Percentiles rank a stretch among this genome's conserved stretches.
Evolutionary conservation across 257 asterid genomes (phyloP).

Genomic region (Fraxinus americana): DNA sequence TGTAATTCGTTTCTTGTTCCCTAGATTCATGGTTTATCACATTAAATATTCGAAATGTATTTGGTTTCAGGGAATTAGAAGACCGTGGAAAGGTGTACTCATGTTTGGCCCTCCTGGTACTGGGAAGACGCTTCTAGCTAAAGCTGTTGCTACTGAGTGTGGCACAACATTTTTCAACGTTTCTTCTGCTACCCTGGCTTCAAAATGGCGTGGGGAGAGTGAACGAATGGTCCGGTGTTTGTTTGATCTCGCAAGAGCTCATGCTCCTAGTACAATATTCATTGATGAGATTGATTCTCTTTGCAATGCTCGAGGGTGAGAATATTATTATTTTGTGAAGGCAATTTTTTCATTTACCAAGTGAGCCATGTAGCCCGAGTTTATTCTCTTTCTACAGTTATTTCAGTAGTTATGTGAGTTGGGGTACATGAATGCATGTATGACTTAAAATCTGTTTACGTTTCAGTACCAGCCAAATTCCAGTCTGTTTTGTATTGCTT

Average conservation of each 20-base stretch:
- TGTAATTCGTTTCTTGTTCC: not conserved
- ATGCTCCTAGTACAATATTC: slow-evolving; percentile 98
- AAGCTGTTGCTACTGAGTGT: slow-evolving; percentile 99
- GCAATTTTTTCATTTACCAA: slow-evolving; percentile 9
- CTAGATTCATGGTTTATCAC: not conserved
- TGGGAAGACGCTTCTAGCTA: slow-evolving; percentile 98
- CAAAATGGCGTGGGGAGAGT: slow-evolving; percentile 99
- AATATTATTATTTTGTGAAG: slow-evolving; percentile 14
- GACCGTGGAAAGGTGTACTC: slow-evolving; percentile 99
- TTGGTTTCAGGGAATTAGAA: slow-evolving; percentile 83
- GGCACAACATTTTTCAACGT: slow-evolving; percentile 98
- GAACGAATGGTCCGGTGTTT: slow-evolving; percentile 98
- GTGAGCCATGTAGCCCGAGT: not conserved
- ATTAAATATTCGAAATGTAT: slow-evolving; percentile 14
- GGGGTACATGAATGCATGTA: not conserved
- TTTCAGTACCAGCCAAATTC: slow-evolving; percentile 1
- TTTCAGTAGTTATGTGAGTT: slow-evolving; percentile 7
- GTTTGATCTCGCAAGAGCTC: slow-evolving; percentile 97
- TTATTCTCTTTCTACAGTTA: slow-evolving; percentile 9
- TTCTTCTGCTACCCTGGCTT: slow-evolving; percentile 98
- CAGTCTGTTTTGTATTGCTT: not conserved
- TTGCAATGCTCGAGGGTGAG: slow-evolving; percentile 98
- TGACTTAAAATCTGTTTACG: not conserved
- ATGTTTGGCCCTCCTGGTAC: slow-evolving; percentile 99
- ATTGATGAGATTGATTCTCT: slow-evolving; percentile 99